These are phyloP conservation scores for Sabuloglossum arenarium DNA, from an alignment of 495 filamentous ascomycete genomes.

Conservation along the genomic window DNA sequence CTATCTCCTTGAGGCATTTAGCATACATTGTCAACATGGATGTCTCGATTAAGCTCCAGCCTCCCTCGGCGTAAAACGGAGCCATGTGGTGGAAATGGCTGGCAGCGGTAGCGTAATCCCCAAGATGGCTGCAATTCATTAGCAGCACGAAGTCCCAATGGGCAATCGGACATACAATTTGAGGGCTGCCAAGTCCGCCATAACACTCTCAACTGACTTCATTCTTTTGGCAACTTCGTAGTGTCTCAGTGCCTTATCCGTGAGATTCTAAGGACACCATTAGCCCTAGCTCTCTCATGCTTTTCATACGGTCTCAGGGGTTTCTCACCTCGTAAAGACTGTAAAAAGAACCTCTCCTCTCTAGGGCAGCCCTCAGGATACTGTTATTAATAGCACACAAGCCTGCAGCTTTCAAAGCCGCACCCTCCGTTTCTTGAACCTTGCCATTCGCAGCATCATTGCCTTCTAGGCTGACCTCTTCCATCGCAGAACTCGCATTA, in stretches of 20 bases:
- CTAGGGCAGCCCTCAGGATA: slow-evolving; percentile 16
- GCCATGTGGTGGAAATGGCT: slow-evolving; percentile 64
- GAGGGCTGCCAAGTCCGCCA: slow-evolving; percentile 71
- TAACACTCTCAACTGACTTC: slow-evolving; percentile 52
- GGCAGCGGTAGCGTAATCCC: slow-evolving; percentile 53
- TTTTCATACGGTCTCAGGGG: background rate
- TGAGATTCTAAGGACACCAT: slow-evolving; percentile 14
- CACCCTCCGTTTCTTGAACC: background rate
- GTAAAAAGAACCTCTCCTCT: slow-evolving; percentile 22
- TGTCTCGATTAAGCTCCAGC: slow-evolving; percentile 63
- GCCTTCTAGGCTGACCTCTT: slow-evolving; percentile 8
- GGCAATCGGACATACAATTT: slow-evolving; percentile 35
- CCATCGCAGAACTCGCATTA: slow-evolving; percentile 6
- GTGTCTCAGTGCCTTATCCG: slow-evolving; percentile 25
- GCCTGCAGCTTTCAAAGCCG: slow-evolving; percentile 3
- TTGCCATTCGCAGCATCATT: background rate
- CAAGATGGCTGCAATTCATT: slow-evolving; percentile 24
- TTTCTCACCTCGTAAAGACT: slow-evolving; percentile 27
- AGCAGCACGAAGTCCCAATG: background rate
- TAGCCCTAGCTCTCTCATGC: background rate
- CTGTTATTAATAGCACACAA: slow-evolving; percentile 27
- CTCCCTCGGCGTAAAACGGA: slow-evolving; percentile 58
- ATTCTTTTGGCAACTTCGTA: slow-evolving; percentile 53
- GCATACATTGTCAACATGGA: slow-evolving; percentile 74
- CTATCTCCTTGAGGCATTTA: slow-evolving; percentile 57